Conservation (phyloP, 192 early-diverging fungal genomes). For the Helicostylum pulchrum region DNA sequence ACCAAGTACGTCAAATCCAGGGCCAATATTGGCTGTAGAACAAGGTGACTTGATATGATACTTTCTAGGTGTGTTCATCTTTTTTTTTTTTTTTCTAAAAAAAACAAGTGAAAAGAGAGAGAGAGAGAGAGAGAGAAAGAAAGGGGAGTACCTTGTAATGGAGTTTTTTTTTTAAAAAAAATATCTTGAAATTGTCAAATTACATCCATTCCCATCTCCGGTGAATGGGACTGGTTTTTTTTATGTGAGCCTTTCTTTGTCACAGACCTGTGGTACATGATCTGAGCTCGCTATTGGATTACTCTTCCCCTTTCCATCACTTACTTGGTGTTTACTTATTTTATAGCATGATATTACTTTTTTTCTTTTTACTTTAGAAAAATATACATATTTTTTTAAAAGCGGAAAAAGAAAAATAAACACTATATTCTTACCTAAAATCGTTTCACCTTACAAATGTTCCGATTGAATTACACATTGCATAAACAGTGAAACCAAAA, state of each 20-base stretch:
- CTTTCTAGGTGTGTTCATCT: constrained; percentile 30
- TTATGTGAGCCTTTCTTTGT: constrained; percentile 11
- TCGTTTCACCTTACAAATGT: no score
- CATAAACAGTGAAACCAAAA: no score
- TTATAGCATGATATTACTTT: no score
- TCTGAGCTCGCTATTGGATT: constrained; percentile 6
- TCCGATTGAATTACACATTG: no score
- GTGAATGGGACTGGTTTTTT: no score
- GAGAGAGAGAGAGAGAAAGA: neutral
- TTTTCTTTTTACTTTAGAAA: no score
- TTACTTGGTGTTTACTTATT: no score
- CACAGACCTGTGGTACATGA: constrained; percentile 6
- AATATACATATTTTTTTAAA: no score
- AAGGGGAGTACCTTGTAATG: neutral
- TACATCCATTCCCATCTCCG: no score
- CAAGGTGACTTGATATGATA: constrained; percentile 83
- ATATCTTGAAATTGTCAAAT: neutral
- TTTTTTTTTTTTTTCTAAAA: neutral
- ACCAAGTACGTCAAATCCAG: constrained; percentile 96
- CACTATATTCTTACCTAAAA: no score
- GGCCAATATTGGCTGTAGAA: constrained; percentile 97
- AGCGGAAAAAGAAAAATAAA: no score
- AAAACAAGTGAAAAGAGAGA: no score
- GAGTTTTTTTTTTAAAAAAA: neutral
- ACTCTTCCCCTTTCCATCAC: neutral